Conservation (phyloP, 2,329 filamentous ascomycete species). For the Colletotrichum kahawae region DNA sequence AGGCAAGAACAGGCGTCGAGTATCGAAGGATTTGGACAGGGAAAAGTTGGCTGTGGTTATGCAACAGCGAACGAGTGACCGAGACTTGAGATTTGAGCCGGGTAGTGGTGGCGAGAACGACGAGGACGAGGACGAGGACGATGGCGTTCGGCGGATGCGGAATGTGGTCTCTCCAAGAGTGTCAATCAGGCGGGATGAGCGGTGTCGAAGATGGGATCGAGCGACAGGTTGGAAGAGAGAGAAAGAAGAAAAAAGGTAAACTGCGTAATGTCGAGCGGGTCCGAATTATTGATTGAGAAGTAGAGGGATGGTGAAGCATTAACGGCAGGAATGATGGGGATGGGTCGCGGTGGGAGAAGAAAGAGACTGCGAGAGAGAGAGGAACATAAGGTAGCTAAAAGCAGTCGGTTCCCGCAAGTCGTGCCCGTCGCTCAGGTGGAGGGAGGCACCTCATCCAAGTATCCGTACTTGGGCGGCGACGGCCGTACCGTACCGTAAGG, state of each 20-base stretch:
- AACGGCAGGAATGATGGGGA: constrained; percentile 8
- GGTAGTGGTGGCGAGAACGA: background rate
- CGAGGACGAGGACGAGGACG: background rate
- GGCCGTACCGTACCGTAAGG: background rate
- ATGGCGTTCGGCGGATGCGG: background rate
- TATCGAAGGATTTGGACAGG: background rate
- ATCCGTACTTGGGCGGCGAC: background rate
- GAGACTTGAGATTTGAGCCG: background rate
- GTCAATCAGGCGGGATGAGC: background rate
- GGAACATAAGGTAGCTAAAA: constrained; percentile 16
- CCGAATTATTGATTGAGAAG: background rate
- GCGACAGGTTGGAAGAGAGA: background rate
- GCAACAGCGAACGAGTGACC: background rate
- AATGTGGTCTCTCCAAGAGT: background rate
- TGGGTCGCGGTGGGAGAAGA: background rate
- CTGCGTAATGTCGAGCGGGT: background rate
- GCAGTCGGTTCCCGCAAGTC: background rate
- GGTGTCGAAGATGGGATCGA: background rate
- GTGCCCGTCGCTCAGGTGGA: background rate
- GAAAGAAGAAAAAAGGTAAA: background rate
- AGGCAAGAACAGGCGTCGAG: background rate
- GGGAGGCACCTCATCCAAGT: background rate
- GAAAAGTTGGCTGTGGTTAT: too few relatives aligned
- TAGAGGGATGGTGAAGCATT: constrained; percentile 7
- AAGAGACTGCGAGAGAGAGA: background rate